phyloP scores from a whole-genome alignment of 1,284 basidiomycete genomes.

The Serendipita sp. region DNA sequence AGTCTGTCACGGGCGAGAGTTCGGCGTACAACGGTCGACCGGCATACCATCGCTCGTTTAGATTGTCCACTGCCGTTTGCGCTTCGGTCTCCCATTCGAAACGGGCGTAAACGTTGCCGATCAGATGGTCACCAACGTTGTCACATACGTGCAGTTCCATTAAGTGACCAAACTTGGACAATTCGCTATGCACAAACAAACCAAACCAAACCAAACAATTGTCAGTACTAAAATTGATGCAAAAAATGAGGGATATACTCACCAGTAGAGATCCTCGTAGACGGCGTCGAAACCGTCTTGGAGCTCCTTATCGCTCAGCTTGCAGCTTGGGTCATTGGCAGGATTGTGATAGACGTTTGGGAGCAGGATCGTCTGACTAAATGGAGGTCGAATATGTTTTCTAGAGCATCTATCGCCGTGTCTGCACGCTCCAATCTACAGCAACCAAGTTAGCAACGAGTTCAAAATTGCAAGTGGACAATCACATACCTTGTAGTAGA shows the following conservation, averaged over 20 bases:
- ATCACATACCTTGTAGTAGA: slow-evolving; percentile 73
- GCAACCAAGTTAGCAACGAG: background rate
- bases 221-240: background rate
- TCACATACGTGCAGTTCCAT: slow-evolving; percentile 97
- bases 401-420: slow-evolving; percentile 94
- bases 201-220: background rate
- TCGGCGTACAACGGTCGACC: slow-evolving; percentile 96
- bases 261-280: slow-evolving; percentile 85
- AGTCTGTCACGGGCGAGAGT: slow-evolving; percentile 95
- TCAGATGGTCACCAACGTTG: slow-evolving; percentile 97
- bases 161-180: slow-evolving; percentile 89
- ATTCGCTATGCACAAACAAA: slow-evolving; percentile 33
- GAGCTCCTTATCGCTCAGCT: slow-evolving; percentile 72
- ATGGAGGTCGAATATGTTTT: slow-evolving; percentile 95
- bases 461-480: background rate
- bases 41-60: slow-evolving; percentile 97
- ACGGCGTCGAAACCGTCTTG: slow-evolving; percentile 96
- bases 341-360: slow-evolving; percentile 99
- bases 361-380: slow-evolving; percentile 92
- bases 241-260: slow-evolving; percentile 13
- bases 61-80: slow-evolving; percentile 77
- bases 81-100: slow-evolving; percentile 99
- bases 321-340: slow-evolving; percentile 78
- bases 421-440: slow-evolving; percentile 82
- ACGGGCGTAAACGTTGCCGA: slow-evolving; percentile 96